Evolutionary conservation across 164 flowering plant species (phyloP).

Genomic region (Magnolia officinalis): DNA sequence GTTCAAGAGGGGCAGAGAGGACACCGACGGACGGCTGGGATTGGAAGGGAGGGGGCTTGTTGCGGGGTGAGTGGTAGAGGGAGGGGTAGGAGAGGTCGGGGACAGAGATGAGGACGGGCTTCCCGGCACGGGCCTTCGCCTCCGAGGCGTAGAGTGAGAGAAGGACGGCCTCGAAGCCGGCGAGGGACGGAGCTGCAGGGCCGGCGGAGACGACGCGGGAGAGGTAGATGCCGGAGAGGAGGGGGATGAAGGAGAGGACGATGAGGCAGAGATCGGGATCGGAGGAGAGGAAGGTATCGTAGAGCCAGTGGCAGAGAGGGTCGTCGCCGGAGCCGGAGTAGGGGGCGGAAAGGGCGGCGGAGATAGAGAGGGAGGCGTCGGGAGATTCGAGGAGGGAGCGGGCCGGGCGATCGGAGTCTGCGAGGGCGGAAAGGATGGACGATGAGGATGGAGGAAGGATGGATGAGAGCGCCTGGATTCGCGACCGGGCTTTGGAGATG

Average conservation of each 20-base stretch:
- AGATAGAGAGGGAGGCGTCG: conserved; percentile 49
- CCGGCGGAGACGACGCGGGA: conserved; percentile 47
- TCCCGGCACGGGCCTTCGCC: conserved; percentile 63
- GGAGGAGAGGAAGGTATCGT: conserved; percentile 76
- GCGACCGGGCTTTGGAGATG: conserved; percentile 75
- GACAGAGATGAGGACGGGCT: conserved; percentile 54
- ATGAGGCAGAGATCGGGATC: conserved; percentile 85
- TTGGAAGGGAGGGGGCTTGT: not conserved
- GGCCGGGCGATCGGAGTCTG: conserved; percentile 90
- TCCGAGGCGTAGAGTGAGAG: conserved; percentile 67
- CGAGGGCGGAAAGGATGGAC: conserved; percentile 49
- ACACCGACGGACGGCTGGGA: conserved; percentile 38
- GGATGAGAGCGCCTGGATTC: conserved; percentile 64
- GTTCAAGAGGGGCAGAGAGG: conserved; percentile 56
- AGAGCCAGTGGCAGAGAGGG: conserved; percentile 94
- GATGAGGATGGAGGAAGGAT: conserved; percentile 36
- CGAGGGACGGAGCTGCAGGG: conserved; percentile 41
- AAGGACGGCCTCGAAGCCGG: conserved; percentile 89
- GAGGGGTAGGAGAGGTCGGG: conserved; percentile 86
- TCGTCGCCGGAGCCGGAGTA: conserved; percentile 76
- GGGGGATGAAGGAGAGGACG: conserved; percentile 77
- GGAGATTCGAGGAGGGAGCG: conserved; percentile 69
- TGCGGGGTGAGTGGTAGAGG: conserved; percentile 67
- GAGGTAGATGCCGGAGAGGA: conserved; percentile 66
- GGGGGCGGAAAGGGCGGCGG: conserved; percentile 48